Base-by-base conservation (phyloP, 495 filamentous ascomycete species). In the Aspergillus avenaceus region DNA sequence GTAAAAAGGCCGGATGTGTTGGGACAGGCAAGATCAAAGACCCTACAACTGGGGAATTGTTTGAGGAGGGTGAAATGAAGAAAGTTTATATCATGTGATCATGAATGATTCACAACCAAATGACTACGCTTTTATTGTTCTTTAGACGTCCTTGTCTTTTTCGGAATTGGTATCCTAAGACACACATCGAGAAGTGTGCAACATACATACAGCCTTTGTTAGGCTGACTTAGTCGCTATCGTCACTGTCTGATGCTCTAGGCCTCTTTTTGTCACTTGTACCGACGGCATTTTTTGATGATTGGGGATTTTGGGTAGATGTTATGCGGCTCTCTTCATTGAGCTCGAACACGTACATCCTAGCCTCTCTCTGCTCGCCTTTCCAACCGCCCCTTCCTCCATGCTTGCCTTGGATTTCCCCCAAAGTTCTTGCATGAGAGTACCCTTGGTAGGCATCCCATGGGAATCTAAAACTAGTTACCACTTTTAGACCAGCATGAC, bases 51-150 rank as follows among this genome's bases (percentile, higher is more conserved):
- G 84, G 85, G 2, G 79, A 87, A 53, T 67, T 85, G 9, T 96
- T 78, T 54, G 63, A 70, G 8, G 67, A 70, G 47, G 69, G 65
- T 1, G 74, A 82, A 45, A 67, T 95, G 49, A 88, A 86, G 77
- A 97, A 96, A 69, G 91, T 97, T 18, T 98, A 84, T 64, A 96
- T 97, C 49, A 83, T 85, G 69, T 86, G 73, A 63, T 4, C 9
- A 46, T 49, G 14, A 16, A 12, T 25, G 14, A 32, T 14, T 26
- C 8, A 11, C n/a, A n/a, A 40, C 12, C 12, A 29, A 11, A 12
- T 32, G 8, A 24, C 12, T n/a, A 9, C 38, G n/a, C 27, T 32
- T 49, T 38, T 38, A 19, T 18, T 52, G 23, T 11, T 36, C 19
- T 37, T 22, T 23, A 5, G 22, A 22, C 8, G 8, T 32, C 9